Evolutionary conservation across 2,329 filamentous ascomycete species (phyloP).

Genomic region (Thermoascus crustaceus): DNA sequence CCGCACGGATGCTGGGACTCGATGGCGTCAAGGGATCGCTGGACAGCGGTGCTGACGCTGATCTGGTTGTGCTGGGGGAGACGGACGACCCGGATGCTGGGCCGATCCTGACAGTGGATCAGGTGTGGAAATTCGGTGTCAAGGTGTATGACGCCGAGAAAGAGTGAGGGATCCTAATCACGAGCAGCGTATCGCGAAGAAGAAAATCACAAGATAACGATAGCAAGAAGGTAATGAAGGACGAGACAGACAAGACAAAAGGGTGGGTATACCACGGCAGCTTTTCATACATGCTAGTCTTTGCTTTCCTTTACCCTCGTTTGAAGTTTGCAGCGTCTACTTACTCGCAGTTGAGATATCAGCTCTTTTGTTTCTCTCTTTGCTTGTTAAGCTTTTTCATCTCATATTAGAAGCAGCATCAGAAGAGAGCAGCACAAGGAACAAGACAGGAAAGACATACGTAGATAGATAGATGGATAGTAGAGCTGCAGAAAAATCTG

Average conservation of each 20-base stretch:
- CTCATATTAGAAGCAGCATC: too few species aligned
- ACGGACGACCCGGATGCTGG: constrained; percentile 22
- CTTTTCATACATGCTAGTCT: too few species aligned
- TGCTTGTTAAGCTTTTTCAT: too few species aligned
- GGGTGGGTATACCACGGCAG: too few species aligned
- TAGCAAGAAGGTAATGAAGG: constrained; percentile 7
- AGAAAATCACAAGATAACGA: background rate
- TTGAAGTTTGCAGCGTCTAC: too few species aligned
- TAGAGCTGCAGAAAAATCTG: too few species aligned
- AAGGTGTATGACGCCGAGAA: constrained; percentile 32
- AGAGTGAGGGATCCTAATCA: too few species aligned
- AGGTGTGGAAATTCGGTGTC: constrained; percentile 37
- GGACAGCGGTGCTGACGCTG: constrained; percentile 34
- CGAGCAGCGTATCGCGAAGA: too few species aligned
- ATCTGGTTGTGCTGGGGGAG: constrained; percentile 34
- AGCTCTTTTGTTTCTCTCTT: too few species aligned
- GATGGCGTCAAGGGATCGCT: constrained; percentile 32
- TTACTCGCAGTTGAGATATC: too few species aligned
- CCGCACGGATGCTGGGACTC: constrained; percentile 31
- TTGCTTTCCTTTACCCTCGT: too few species aligned
- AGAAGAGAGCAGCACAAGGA: too few species aligned
- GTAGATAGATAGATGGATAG: background rate
- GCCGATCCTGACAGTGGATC: constrained; percentile 28
- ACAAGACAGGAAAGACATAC: constrained; percentile 8
- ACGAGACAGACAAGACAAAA: constrained; percentile 7